Conservation (phyloP, 805 yeast species). For the Candida lessepsii region DNA sequence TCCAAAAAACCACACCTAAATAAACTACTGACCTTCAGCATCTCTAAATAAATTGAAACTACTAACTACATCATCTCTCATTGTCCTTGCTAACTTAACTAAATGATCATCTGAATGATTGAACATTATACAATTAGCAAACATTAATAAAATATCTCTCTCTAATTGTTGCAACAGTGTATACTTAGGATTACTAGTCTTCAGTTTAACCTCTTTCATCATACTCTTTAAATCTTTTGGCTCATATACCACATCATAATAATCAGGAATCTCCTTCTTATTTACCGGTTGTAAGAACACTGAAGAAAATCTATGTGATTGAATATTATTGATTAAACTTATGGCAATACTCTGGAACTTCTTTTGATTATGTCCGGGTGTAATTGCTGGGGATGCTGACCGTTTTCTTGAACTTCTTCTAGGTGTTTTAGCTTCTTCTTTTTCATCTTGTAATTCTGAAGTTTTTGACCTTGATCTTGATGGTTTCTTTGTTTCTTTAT, state of each 20-base stretch:
- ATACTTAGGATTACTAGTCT: constrained; percentile 35
- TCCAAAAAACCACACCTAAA: constrained; percentile 2
- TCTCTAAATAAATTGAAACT: constrained; percentile 60
- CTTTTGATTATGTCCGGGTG: constrained; percentile 35
- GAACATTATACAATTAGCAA: constrained; percentile 82
- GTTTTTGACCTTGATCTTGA: background rate
- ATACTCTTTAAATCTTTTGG: constrained; percentile 73
- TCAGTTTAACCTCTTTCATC: constrained; percentile 50
- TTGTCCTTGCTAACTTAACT: constrained; percentile 59
- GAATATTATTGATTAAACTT: constrained; percentile 61
- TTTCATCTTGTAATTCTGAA: constrained; percentile 9
- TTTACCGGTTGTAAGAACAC: constrained; percentile 72
- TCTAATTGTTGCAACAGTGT: constrained; percentile 63
- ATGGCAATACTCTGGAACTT: constrained; percentile 61
- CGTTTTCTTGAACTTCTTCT: constrained; percentile 15
- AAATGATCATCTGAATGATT: constrained; percentile 65
- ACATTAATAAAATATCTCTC: constrained; percentile 70
- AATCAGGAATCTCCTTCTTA: constrained; percentile 66
- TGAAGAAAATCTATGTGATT: constrained; percentile 70
- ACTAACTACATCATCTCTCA: constrained; percentile 65
- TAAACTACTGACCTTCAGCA: constrained; percentile 6
- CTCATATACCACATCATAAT: constrained; percentile 54
- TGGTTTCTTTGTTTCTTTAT: constrained; percentile 1
- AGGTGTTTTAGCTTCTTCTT: constrained; percentile 11
- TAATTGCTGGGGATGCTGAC: constrained; percentile 19